Conservation (phyloP, 331 rosid species). For the Telfairia occidentalis region DNA sequence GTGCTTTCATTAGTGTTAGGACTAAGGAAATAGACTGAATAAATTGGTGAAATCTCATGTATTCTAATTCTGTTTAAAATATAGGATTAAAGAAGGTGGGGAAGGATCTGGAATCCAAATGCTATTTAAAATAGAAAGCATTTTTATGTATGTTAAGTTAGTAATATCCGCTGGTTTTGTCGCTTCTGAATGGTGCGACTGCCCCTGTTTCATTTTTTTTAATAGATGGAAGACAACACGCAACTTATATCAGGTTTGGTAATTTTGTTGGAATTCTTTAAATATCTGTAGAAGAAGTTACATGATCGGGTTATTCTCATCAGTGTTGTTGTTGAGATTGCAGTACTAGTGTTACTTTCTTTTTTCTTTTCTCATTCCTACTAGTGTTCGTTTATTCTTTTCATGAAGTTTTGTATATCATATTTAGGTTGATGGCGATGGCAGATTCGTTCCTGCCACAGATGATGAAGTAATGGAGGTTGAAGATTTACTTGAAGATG, state of each 20-base stretch:
- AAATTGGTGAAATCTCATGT: neutral
- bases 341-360: neutral
- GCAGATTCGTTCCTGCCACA: conserved; percentile 95
- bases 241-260: neutral
- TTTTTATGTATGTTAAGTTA: neutral
- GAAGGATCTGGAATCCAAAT: too few species aligned
- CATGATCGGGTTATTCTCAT: neutral
- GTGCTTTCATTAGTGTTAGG: neutral
- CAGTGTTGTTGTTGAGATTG: neutral
- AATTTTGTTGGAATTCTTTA: neutral
- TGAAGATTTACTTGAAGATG: conserved; percentile 71
- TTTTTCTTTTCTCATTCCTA: neutral
- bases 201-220: neutral
- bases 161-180: neutral
- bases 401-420: conserved; percentile 18
- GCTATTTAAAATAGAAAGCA: neutral
- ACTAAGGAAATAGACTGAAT: neutral
- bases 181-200: neutral
- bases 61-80: neutral
- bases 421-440: conserved; percentile 89
- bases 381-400: conserved; percentile 6
- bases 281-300: neutral
- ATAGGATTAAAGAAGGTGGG: too few species aligned
- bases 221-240: neutral
- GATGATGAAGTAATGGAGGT: conserved; percentile 94